Base-by-base conservation (phyloP, 768 basidiomycete species). In the Hygrophorus russula region DNA sequence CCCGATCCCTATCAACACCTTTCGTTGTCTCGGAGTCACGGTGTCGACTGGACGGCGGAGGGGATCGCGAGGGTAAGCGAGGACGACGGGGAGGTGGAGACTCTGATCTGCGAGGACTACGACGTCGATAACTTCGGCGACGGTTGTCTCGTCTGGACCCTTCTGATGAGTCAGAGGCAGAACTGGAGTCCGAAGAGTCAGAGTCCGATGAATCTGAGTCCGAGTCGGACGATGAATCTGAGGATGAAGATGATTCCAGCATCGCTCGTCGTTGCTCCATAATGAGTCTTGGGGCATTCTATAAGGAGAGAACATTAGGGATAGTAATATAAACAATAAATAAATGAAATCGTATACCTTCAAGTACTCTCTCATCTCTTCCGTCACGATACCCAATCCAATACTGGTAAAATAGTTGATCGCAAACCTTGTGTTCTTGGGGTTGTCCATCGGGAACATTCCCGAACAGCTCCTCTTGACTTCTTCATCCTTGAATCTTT, bases 391-490 rank as follows among this genome's bases (percentile, higher is more conserved):
- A 44, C 96, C 96, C 47, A 98, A 57, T 0, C 90, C 90, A 51
- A 99, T 81, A 53, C 86, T 90, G 5, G 96, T 99, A 59, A 97
- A 96, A 66, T 98, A 98, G 59, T 96, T 96, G 78, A 94, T 94
- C 2, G 90, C 77, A 58, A 93, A 91, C 42, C 96, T 75, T 0
- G 96, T 98, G 56, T 98, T 86, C 64, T 94, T 96, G 0, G 96
- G 96, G 47, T 92, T 80, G 61, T 97, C 93, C 64, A 82, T 75
- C 0, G 96, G 96, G 80, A 98, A 97, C 82, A 99, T 87, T 33
- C 78, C 78, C 36, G 67, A 69, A 58, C 84, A 88, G 2, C 76
- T 77, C 19, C 68, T 64, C 57, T 68, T 78, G 36, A 97, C 68
- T 52, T 91, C 87, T 6, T 84, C 78, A 46, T 96, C 91, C 61